These are phyloP conservation scores for Leccinum subrobustum DNA, from an alignment of 1,284 basidiomycete genomes.

Conservation along the genomic window DNA sequence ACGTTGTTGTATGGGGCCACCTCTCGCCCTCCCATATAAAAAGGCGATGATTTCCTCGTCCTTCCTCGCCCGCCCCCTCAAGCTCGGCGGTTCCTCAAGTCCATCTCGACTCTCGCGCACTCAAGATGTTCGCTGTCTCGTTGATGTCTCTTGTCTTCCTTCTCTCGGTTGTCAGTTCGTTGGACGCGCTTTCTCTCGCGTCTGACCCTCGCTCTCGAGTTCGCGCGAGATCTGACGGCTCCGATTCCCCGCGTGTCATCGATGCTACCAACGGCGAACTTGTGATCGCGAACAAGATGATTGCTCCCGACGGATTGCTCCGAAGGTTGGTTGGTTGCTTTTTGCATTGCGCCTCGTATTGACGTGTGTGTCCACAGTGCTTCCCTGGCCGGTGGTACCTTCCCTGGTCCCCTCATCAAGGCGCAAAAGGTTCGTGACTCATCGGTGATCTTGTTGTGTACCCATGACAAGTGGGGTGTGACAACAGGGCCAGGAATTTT, in stretches of 20 bases:
- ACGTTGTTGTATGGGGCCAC: background rate
- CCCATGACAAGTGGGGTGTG: background rate
- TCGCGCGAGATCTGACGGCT: conserved; percentile 1
- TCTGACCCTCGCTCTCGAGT: conserved; percentile 5
- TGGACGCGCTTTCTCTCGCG: conserved; percentile 20
- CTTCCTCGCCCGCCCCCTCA: background rate
- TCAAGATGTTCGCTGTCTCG: conserved; percentile 24
- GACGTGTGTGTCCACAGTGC: conserved; percentile 16
- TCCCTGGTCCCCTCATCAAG: conserved; percentile 33
- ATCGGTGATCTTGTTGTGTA: background rate
- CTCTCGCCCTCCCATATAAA: conserved; percentile 14
- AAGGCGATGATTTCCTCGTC: background rate
- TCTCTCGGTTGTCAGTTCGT: conserved; percentile 12
- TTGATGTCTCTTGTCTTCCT: conserved; percentile 13
- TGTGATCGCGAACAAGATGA: conserved; percentile 31
- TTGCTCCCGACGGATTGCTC: conserved; percentile 35
- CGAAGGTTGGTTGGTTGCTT: conserved; percentile 26
- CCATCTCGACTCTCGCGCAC: conserved; percentile 5
- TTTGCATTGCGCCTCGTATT: background rate
- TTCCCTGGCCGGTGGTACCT: conserved; percentile 28
- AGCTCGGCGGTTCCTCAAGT: conserved; percentile 19
- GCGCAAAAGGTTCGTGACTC: conserved; percentile 29
- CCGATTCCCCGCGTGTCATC: conserved; percentile 11
- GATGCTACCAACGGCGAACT: conserved; percentile 25
- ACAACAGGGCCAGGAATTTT: conserved; percentile 24